These are phyloP conservation scores for Diatrype stigma DNA, from an alignment of 2,329 filamentous ascomycete genomes.

Conservation along the genomic window DNA sequence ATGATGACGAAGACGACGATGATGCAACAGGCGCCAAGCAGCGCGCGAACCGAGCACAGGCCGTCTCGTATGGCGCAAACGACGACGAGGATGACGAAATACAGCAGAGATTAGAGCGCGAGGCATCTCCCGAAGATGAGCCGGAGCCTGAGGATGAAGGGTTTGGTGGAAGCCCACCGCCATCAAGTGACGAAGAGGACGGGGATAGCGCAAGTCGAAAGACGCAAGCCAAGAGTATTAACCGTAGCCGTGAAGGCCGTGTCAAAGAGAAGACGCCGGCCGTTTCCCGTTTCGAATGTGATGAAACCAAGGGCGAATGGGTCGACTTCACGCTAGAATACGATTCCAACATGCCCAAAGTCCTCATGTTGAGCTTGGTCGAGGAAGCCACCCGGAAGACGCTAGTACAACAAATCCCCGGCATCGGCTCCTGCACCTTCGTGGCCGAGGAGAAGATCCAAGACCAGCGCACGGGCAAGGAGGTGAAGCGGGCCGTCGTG, in stretches of 20 bases:
- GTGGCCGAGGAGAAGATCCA: slow-evolving; percentile 55
- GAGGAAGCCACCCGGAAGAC: slow-evolving; percentile 74
- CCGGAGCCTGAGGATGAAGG: slow-evolving; percentile 55
- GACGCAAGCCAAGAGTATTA: slow-evolving; percentile 12
- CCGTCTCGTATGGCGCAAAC: slow-evolving; percentile 84
- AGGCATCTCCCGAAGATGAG: slow-evolving; percentile 53
- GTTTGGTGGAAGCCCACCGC: slow-evolving; percentile 45
- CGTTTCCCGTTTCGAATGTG: slow-evolving; percentile 74
- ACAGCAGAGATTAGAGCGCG: slow-evolving; percentile 57
- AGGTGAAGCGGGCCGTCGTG: slow-evolving; percentile 53
- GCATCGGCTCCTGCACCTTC: slow-evolving; percentile 68
- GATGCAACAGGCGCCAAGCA: slow-evolving; percentile 74
- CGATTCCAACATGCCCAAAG: slow-evolving; percentile 74
- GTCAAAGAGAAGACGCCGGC: slow-evolving; percentile 61
- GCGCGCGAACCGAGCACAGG: slow-evolving; percentile 72
- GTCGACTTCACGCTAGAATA: slow-evolving; percentile 84
- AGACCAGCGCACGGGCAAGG: slow-evolving; percentile 44
- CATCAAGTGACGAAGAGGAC: slow-evolving; percentile 36
- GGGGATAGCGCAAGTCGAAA: slow-evolving; percentile 33
- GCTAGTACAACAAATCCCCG: slow-evolving; percentile 81
- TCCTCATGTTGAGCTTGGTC: slow-evolving; percentile 88
- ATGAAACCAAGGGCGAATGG: slow-evolving; percentile 67
- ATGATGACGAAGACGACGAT: slow-evolving; percentile 72
- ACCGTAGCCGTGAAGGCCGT: slow-evolving; percentile 54
- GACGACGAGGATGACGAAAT: slow-evolving; percentile 86